Evolutionary conservation across 106 monocot species (phyloP).

Genomic region (Triglochin maritima): DNA sequence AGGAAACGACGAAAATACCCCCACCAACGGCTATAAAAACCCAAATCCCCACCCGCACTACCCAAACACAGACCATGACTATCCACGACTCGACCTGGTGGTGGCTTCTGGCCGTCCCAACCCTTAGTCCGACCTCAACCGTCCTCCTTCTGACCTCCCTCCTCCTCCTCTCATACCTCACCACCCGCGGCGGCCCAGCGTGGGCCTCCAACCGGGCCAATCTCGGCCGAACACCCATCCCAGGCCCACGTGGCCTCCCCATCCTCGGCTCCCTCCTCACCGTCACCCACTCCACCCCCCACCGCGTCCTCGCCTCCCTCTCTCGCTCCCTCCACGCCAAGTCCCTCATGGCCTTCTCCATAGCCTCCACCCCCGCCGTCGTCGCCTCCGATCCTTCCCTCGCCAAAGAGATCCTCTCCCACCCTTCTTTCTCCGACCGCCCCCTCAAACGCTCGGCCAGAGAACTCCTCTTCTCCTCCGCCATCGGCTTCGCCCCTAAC

Average conservation of each 20-base stretch:
- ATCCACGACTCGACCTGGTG: conserved; percentile 1
- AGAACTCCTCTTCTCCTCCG: conserved; percentile 75
- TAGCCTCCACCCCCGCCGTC: conserved; percentile 69
- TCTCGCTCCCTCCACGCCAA: conserved; percentile 7
- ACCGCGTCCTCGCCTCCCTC: conserved; percentile 37
- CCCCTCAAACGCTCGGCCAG: conserved; percentile 73
- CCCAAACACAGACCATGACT: no score
- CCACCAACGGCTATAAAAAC: no score
- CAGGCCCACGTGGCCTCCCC: conserved; percentile 67
- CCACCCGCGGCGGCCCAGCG: conserved; percentile 45
- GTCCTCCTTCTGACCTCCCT: conserved; percentile 13
- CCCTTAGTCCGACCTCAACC: conserved; percentile 17
- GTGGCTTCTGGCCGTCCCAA: conserved; percentile 49
- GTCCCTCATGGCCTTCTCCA: conserved; percentile 78
- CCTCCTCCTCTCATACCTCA: conserved; percentile 28
- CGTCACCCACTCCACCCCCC: conserved; percentile 37
- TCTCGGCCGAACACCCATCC: conserved; percentile 28
- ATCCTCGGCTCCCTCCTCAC: conserved; percentile 63
- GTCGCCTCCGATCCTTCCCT: conserved; percentile 52
- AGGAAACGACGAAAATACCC: no score
- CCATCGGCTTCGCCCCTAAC: conserved; percentile 87
- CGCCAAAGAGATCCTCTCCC: conserved; percentile 57
- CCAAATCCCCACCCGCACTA: no score
- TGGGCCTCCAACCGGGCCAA: conserved; percentile 34
- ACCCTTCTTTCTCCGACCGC: conserved; percentile 57